Conservation (phyloP, 2,329 filamentous ascomycete species). For the Aspergillus uvarum region DNA sequence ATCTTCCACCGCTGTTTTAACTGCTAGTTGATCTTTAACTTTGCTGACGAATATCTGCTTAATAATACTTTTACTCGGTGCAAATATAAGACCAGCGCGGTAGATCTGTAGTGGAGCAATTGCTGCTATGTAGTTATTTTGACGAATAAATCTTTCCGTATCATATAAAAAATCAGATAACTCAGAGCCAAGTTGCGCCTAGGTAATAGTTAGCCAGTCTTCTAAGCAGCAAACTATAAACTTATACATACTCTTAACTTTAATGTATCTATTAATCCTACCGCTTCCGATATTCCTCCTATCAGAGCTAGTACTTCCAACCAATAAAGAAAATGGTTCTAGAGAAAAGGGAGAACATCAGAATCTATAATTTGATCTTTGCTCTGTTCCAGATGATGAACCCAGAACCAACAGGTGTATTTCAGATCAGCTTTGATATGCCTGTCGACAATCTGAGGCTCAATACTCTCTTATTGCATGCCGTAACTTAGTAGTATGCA, state of each 20-base stretch:
- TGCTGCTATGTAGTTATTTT: slow-evolving; percentile 4
- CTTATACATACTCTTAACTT: not conserved
- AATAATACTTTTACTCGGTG: slow-evolving; percentile 1
- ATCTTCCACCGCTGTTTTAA: not conserved
- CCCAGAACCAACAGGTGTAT: slow-evolving; percentile 31
- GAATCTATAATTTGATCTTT: too few relatives aligned
- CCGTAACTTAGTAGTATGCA: slow-evolving; percentile 15
- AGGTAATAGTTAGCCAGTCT: not conserved
- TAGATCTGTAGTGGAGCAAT: slow-evolving; percentile 8
- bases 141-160: not conserved
- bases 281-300: not conserved
- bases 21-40: not conserved
- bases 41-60: slow-evolving; percentile 2
- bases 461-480: slow-evolving; percentile 9
- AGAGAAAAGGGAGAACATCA: too few relatives aligned
- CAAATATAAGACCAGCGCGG: slow-evolving; percentile 8
- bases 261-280: not conserved
- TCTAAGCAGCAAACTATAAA: not conserved
- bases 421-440: slow-evolving; percentile 22
- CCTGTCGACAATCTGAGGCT: too few relatives aligned
- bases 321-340: too few relatives aligned
- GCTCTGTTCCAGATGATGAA: slow-evolving; percentile 21
- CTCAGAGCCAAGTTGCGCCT: too few relatives aligned
- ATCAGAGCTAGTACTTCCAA: too few relatives aligned
- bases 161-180: too few relatives aligned